A percentile compares a stretch with the other conserved stretches of the same genome.
Evolutionary conservation across 495 filamentous ascomycete species (phyloP).

Genomic region (Copromyces sp.): DNA sequence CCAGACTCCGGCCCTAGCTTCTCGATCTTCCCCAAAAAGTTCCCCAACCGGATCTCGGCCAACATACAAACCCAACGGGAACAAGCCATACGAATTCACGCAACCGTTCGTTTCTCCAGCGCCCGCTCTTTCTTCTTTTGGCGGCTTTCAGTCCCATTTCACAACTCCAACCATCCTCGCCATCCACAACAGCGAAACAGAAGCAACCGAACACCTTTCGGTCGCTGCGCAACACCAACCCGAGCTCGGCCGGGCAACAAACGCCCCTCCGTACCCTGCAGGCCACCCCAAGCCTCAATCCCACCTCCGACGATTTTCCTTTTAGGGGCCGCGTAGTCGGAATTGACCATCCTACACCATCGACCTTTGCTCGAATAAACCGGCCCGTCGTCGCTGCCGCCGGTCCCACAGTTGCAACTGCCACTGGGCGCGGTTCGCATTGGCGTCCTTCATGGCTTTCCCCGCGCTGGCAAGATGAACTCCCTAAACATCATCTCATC

Average conservation of each 20-base stretch:
- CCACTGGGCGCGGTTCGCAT: slow-evolving; percentile 14
- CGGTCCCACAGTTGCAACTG: not conserved
- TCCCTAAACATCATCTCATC: slow-evolving; percentile 90
- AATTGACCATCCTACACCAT: not conserved
- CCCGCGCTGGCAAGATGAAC: slow-evolving; percentile 67
- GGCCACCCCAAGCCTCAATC: not conserved
- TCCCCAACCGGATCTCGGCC: not conserved
- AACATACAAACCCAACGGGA: not conserved
- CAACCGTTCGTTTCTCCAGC: not conserved
- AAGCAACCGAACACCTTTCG: not conserved
- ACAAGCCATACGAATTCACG: not conserved
- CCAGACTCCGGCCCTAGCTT: not conserved
- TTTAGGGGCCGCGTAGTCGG: not conserved
- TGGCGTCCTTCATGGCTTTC: slow-evolving; percentile 25
- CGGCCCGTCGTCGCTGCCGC: not conserved
- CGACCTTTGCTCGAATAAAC: not conserved
- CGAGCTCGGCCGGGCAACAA: not conserved
- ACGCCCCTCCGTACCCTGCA: not conserved
- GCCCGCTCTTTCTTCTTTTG: not conserved
- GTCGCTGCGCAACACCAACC: not conserved
- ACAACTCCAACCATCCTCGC: not conserved
- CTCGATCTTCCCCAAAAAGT: slow-evolving; percentile 1
- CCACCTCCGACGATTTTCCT: not conserved
- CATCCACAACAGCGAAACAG: not conserved
- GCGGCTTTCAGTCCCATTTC: not conserved